A percentile compares a stretch with the other conserved stretches of the same genome.
These are phyloP conservation scores for Galerina sulciceps DNA, from an alignment of 768 basidiomycete genomes.

Conservation along the genomic window DNA sequence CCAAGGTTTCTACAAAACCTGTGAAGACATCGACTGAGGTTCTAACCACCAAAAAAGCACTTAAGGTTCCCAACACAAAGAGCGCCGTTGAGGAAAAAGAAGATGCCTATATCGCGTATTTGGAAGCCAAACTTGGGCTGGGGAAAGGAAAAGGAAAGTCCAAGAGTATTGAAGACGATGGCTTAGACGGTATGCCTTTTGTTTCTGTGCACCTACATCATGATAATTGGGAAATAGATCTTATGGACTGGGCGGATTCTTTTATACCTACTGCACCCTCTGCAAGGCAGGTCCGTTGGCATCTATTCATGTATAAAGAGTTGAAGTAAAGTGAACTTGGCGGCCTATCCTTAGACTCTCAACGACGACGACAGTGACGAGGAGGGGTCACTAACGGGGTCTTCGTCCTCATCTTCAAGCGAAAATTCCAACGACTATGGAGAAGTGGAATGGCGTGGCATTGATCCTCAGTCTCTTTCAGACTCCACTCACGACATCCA, in stretches of 20 bases:
- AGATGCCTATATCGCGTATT: slow-evolving; percentile 82
- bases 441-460: slow-evolving; percentile 41
- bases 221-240: slow-evolving; percentile 38
- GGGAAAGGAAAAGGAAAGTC: slow-evolving; percentile 45
- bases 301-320: not conserved
- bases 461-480: slow-evolving; percentile 12
- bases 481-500: slow-evolving; percentile 4
- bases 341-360: not conserved
- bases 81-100: slow-evolving; percentile 57
- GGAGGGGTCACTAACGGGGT: slow-evolving; percentile 6
- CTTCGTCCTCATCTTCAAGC: slow-evolving; percentile 14
- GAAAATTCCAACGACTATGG: slow-evolving; percentile 21
- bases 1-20: not conserved
- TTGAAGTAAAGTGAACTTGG: not conserved
- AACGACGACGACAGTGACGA: slow-evolving; percentile 22
- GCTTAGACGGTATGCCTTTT: slow-evolving; percentile 71
- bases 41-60: not conserved
- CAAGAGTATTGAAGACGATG: slow-evolving; percentile 65
- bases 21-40: not conserved
- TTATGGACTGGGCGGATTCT: slow-evolving; percentile 56
- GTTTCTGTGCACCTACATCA: not conserved
- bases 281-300: not conserved
- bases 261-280: slow-evolving; percentile 23
- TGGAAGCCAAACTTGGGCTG: slow-evolving; percentile 80
- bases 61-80: not conserved